Conservation (phyloP, 352 stramenopile species). For the Pythium diclinum region DNA sequence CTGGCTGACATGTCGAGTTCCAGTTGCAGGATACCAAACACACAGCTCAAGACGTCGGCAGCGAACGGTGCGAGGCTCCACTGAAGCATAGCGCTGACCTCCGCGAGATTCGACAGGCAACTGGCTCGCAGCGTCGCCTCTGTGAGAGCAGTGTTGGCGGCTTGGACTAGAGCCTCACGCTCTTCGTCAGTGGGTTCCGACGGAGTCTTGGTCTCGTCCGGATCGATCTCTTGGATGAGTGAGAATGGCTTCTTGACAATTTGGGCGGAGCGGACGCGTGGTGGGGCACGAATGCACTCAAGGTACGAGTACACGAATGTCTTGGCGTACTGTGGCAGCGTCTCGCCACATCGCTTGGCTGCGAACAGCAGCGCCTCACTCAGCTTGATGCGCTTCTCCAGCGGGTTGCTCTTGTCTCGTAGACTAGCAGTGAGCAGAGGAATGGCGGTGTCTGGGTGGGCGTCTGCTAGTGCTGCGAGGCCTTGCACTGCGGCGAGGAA, state of each 20-base stretch:
- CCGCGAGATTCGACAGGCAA: slow-evolving; percentile 86
- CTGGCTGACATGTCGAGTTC: slow-evolving; percentile 42
- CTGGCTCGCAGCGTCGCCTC: slow-evolving; percentile 72
- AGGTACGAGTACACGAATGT: slow-evolving; percentile 80
- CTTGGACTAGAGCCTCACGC: slow-evolving; percentile 3
- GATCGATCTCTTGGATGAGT: slow-evolving; percentile 55
- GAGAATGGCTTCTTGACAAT: slow-evolving; percentile 36
- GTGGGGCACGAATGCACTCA: slow-evolving; percentile 60
- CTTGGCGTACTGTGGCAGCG: slow-evolving; percentile 64
- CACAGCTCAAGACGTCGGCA: slow-evolving; percentile 70
- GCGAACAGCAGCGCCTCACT: slow-evolving; percentile 81
- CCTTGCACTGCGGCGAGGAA: slow-evolving; percentile 81
- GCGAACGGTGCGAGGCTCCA: slow-evolving; percentile 74
- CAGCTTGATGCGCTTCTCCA: slow-evolving; percentile 80
- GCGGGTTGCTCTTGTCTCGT: slow-evolving; percentile 37
- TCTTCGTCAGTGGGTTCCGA: slow-evolving; percentile 5
- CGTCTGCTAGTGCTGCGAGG: slow-evolving; percentile 56
- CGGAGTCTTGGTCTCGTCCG: not conserved
- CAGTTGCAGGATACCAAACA: slow-evolving; percentile 75
- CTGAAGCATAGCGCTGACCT: slow-evolving; percentile 70
- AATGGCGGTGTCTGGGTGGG: slow-evolving; percentile 60
- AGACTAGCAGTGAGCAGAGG: slow-evolving; percentile 57
- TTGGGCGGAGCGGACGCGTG: slow-evolving; percentile 9
- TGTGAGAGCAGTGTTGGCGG: slow-evolving; percentile 30
- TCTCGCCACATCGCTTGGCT: slow-evolving; percentile 73